These are phyloP conservation scores for Claviceps sorghi DNA, from an alignment of 2,329 filamentous ascomycete species.

Conservation along the genomic window DNA sequence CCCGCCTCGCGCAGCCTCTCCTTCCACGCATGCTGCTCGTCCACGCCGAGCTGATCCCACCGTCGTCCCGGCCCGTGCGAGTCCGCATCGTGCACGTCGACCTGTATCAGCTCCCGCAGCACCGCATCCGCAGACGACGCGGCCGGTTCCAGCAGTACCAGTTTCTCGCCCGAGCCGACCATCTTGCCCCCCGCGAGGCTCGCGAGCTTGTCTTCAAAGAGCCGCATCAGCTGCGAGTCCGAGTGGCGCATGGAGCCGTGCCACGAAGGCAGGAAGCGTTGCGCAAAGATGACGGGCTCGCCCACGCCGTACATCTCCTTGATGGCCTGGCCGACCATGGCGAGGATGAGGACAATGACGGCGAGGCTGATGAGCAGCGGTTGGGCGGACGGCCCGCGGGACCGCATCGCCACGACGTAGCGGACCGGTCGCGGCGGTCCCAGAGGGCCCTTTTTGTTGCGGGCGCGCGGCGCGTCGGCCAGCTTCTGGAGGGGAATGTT, in stretches of 20 bases:
- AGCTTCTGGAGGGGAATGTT: conserved; percentile 51
- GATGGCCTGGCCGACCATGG: conserved; percentile 47
- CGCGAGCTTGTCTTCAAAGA: conserved; percentile 20
- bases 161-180: conserved; percentile 20
- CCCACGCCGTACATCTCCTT: conserved; percentile 47
- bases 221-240: conserved; percentile 11
- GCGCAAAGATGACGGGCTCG: conserved; percentile 40
- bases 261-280: conserved; percentile 38
- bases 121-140: neutral
- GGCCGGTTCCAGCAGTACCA: conserved; percentile 21
- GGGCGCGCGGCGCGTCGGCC: conserved; percentile 19
- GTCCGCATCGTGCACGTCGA: conserved; percentile 32
- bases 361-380: conserved; percentile 39
- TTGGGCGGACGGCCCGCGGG: conserved; percentile 34
- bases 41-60: conserved; percentile 56
- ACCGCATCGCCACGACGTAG: conserved; percentile 52
- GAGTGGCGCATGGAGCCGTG: conserved; percentile 17
- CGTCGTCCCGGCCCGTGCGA: conserved; percentile 38
- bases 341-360: conserved; percentile 43
- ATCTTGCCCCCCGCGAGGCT: conserved; percentile 23
- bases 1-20: conserved; percentile 52
- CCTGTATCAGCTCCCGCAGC: conserved; percentile 17
- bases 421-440: conserved; percentile 40
- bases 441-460: conserved; percentile 24
- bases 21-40: conserved; percentile 56